Conservation (phyloP, 257 asterid genomes). For the Leptodermis oblonga region DNA sequence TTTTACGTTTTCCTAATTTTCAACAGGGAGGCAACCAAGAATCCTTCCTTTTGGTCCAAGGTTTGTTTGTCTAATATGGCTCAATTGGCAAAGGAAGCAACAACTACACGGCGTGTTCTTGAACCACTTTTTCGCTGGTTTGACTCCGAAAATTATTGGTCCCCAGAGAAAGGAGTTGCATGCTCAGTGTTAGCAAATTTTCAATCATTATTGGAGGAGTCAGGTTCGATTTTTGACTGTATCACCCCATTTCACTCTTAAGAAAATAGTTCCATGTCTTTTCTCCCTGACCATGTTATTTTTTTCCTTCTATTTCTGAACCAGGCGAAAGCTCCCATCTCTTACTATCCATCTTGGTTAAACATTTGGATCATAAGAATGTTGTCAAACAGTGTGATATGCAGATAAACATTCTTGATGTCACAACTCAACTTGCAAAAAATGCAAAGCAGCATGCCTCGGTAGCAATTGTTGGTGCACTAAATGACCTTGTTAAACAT, state of each 20-base stretch:
- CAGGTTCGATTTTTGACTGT: constrained; percentile 28
- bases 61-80: constrained; percentile 43
- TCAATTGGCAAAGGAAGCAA: constrained; percentile 43
- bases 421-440: constrained; percentile 29
- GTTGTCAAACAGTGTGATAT: constrained; percentile 32
- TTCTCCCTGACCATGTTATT: neutral
- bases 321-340: constrained; percentile 47
- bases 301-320: constrained; percentile 5
- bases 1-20: constrained; percentile 6
- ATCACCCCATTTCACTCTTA: constrained; percentile 1
- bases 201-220: constrained; percentile 43
- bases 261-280: neutral
- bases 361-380: constrained; percentile 49
- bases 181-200: constrained; percentile 31
- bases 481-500: constrained; percentile 41
- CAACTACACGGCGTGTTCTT: constrained; percentile 45
- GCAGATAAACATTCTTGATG: constrained; percentile 34
- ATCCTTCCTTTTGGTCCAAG: constrained; percentile 45
- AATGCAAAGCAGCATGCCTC: constrained; percentile 38
- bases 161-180: constrained; percentile 42
- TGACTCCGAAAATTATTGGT: constrained; percentile 46
- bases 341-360: constrained; percentile 36
- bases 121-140: constrained; percentile 46
- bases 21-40: constrained; percentile 37
- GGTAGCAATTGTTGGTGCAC: constrained; percentile 30